Evolutionary conservation across 371 early-diverging fungal genomes (phyloP).

Genomic region (Circinella minor): DNA sequence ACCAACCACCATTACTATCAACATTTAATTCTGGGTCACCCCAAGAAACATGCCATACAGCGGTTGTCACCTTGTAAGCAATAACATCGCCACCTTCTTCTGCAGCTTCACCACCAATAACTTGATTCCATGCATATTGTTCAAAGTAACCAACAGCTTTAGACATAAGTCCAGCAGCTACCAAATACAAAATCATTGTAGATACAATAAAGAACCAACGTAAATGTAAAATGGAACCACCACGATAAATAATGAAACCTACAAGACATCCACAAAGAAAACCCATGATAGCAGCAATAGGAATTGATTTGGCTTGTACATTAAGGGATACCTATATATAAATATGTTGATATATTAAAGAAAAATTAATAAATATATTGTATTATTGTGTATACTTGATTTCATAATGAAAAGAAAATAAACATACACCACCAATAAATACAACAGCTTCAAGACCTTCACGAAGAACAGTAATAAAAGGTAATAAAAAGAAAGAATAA

Average conservation of each 20-base stretch:
- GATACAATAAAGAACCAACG: conserved; percentile 80
- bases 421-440: conserved; percentile 82
- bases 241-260: conserved; percentile 73
- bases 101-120: conserved; percentile 56
- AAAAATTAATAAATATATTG: too few relatives aligned
- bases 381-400: not conserved
- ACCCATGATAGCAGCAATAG: conserved; percentile 76
- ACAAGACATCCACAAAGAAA: conserved; percentile 65
- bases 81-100: conserved; percentile 50
- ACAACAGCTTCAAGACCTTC: conserved; percentile 86
- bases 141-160: conserved; percentile 65
- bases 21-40: conserved; percentile 50
- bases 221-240: conserved; percentile 66
- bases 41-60: conserved; percentile 52
- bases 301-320: conserved; percentile 71
- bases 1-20: conserved; percentile 64
- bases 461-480: conserved; percentile 79
- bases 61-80: conserved; percentile 44
- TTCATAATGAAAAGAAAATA: conserved; percentile 31
- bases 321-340: conserved; percentile 68
- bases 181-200: conserved; percentile 71
- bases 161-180: conserved; percentile 80
- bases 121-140: conserved; percentile 55
- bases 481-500: conserved; percentile 77
- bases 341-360: not conserved